Base-by-base conservation (phyloP, 2,329 filamentous ascomycete species). In the Ceratocystis diversiconidia region DNA sequence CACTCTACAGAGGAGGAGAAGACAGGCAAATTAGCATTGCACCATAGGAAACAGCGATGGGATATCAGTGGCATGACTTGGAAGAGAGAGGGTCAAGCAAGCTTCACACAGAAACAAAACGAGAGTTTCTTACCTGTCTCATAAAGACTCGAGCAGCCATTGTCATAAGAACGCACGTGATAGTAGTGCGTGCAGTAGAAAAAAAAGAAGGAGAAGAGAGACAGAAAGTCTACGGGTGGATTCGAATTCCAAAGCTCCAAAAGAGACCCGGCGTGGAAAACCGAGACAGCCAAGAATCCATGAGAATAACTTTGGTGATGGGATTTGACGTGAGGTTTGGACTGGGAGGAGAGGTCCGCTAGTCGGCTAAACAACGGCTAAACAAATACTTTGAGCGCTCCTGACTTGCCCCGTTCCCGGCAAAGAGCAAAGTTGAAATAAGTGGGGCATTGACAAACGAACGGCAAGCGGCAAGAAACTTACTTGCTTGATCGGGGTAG, bases 111-210 rank as follows among this genome's bases (percentile, higher is more conserved):
- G 10, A 3, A 41, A 2, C 36, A 12, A 12, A 41, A 15, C 36
- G 36, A 41, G 36, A 41, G 36, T 15, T 8, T 59, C 76, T 73
- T 72, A 84, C 82, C 79, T 77, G 78, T 75, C 78, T 79, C 72
- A 83, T 75, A 74, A 84, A 76, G 75, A 83, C 76, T 82, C 81
- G 80, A 72, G 81, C 79, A 76, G 81, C 81, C 82, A 84, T 84
- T 74, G 74, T 79, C 72, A 73, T 75, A 62, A 60, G 19, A 32
- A 64, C 55, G 48, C 52, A 65, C 63, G 63, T 22, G 46, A 36
- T 46, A 52, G 25, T n/a, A 52, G n/a, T 17, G 22, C 22, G 48
- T 61, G 59, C 50, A 61, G 19, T 22, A 5, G 41, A 55, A 52
- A 55, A 2, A 41, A 15, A 19, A 1, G n/a, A 10, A n/a, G 6